Base-by-base conservation (phyloP, 192 early-diverging fungal species). In the Dimargaris xerosporica region DNA sequence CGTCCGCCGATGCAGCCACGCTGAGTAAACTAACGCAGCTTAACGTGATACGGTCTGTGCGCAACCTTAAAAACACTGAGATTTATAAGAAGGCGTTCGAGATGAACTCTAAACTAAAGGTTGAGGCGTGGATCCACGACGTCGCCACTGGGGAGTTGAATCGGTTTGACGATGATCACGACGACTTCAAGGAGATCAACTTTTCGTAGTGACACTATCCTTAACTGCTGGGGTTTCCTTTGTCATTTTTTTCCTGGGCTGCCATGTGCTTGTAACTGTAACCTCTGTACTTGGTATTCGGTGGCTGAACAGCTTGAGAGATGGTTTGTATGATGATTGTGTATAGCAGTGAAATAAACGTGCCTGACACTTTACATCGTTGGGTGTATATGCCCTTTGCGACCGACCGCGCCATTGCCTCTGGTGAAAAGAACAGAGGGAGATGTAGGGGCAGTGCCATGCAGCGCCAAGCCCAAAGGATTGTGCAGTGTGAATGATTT, bases 131-230 rank as follows among this genome's bases (percentile, higher is more conserved):
- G 54, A 10, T 56, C 10, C 29, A 56, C 28, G 29, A 56, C 28
- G 17, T 56, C 26, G 29, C 54, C 1, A 62, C 63, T n/a, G 44
- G 63, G 1, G 48, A 58, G 23, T 46, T 64, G 10, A 26, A 21
- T n/a, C 23, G 21, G 19, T 11, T 52, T 52, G 50, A 52, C 15
- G 23, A 28, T 21, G 19, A 52, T 19, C 50, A 26, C 28, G 15
- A 10, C 0, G 19, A 52, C 21, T 52, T 26, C n/a, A 11, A 21
- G 1, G 10, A n/a, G 0, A 19, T n/a, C 19, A 52, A 21, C 21
- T 52, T 52, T 28, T 52, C 34, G 3, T 39, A 39, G 34, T 39
- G 34, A 2, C 34, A n/a, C 23, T 26, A 11, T 52, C 50, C 50
- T 10, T 21, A n/a, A n/a, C 28, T 19, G 28, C 50, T 52, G 50